Evolutionary conservation across 805 yeast genomes (phyloP).

Genomic region (Wickerhamiella qilinensis): DNA sequence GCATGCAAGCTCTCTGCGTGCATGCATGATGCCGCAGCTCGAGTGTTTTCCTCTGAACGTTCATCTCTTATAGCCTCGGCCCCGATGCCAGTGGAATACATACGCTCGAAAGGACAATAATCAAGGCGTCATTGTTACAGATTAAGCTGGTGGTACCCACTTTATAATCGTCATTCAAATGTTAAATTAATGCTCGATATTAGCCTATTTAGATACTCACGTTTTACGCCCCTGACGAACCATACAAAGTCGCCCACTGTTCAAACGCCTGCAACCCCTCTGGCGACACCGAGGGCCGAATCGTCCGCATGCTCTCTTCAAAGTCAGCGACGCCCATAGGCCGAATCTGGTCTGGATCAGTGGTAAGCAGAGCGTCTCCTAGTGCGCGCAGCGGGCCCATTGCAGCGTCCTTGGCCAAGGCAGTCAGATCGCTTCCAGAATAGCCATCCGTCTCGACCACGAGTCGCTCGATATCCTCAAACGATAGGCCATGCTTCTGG

Average conservation of each 20-base stretch:
- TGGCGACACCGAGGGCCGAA: slow-evolving; percentile 74
- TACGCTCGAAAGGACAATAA: too few species aligned
- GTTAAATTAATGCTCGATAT: neutral
- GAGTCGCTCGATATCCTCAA: slow-evolving; percentile 43
- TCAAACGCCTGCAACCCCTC: slow-evolving; percentile 71
- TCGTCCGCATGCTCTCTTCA: slow-evolving; percentile 52
- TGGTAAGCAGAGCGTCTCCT: slow-evolving; percentile 63
- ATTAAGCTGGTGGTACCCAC: too few species aligned
- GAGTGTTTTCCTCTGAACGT: too few species aligned
- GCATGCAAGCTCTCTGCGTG: too few species aligned
- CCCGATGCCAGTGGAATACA: too few species aligned
- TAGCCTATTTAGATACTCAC: too few species aligned
- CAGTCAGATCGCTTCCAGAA: slow-evolving; percentile 89
- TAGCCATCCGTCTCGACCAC: slow-evolving; percentile 59
- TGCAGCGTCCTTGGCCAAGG: slow-evolving; percentile 91
- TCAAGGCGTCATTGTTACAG: too few species aligned
- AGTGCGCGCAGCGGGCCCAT: slow-evolving; percentile 90
- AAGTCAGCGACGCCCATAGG: slow-evolving; percentile 64
- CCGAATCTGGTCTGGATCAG: slow-evolving; percentile 59
- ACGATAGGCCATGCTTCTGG: slow-evolving; percentile 56
- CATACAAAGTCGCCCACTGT: slow-evolving; percentile 75
- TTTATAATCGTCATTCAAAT: too few species aligned
- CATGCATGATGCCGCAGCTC: too few species aligned
- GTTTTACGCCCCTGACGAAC: slow-evolving; percentile 65
- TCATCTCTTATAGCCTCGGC: too few species aligned